Evolutionary conservation across 495 filamentous ascomycete genomes (phyloP).

Genomic region (Glarea lozoyensis): DNA sequence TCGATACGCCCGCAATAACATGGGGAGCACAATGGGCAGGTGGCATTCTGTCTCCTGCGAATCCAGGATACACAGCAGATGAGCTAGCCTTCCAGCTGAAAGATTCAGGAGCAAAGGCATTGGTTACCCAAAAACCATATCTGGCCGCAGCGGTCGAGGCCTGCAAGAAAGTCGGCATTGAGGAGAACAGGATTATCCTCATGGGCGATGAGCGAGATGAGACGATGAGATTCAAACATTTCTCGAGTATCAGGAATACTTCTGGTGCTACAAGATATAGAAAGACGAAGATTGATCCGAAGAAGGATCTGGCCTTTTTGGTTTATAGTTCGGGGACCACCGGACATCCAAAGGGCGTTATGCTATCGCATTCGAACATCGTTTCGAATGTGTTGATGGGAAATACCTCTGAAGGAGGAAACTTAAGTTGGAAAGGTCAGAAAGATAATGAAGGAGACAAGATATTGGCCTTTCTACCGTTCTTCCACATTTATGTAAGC

Average conservation of each 20-base stretch:
- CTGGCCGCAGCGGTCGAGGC: slow-evolving; percentile 57
- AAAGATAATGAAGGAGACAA: slow-evolving; percentile 57
- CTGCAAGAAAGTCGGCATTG: slow-evolving; percentile 57
- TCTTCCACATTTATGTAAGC: slow-evolving; percentile 82
- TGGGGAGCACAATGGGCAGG: slow-evolving; percentile 83
- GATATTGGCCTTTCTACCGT: slow-evolving; percentile 74
- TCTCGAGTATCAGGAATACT: slow-evolving; percentile 57
- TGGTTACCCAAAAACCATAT: slow-evolving; percentile 62
- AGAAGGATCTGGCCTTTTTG: slow-evolving; percentile 55
- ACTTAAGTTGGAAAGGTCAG: slow-evolving; percentile 52
- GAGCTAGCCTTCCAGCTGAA: slow-evolving; percentile 85
- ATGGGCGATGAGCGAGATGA: slow-evolving; percentile 67
- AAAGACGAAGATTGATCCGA: slow-evolving; percentile 37
- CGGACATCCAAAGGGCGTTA: slow-evolving; percentile 88
- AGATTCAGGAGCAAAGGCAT: slow-evolving; percentile 65
- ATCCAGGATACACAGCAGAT: slow-evolving; percentile 77
- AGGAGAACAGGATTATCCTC: slow-evolving; percentile 59
- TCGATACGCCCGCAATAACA: slow-evolving; percentile 61
- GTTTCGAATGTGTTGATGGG: slow-evolving; percentile 54
- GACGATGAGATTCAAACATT: slow-evolving; percentile 57
- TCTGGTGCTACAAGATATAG: slow-evolving; percentile 34
- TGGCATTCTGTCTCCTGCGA: slow-evolving; percentile 71
- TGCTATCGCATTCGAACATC: slow-evolving; percentile 76
- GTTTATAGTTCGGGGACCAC: slow-evolving; percentile 90
- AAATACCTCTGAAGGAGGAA: slow-evolving; percentile 45